A percentile compares a stretch with the other conserved stretches of the same genome.
phyloP scores from a whole-genome alignment of 129 eudicot species.

The Helianthus tuberosus region DNA sequence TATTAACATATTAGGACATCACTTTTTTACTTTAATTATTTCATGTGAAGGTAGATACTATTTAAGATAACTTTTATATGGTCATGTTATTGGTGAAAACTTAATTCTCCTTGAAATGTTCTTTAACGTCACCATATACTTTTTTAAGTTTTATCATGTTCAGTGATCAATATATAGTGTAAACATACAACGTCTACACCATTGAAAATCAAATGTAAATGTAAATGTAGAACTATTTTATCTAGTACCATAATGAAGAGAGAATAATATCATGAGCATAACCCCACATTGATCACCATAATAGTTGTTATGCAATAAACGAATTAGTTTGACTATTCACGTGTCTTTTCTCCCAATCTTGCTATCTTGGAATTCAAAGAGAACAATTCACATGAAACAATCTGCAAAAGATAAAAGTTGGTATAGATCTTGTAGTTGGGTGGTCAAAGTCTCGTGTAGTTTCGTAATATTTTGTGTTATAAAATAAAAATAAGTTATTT shows the following conservation, averaged over 20 bases:
- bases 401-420: not conserved
- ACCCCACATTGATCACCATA: not conserved
- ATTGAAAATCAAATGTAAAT: too few relatives aligned
- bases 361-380: constrained; percentile 2
- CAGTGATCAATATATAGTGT: not conserved
- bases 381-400: not conserved
- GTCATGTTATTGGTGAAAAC: not conserved
- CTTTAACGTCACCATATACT: not conserved
- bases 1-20: not conserved
- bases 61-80: not conserved
- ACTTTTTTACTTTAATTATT: not conserved
- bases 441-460: not conserved
- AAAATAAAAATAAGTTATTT: not conserved
- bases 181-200: not conserved
- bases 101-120: too few relatives aligned
- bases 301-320: not conserved
- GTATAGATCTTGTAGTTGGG: not conserved
- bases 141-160: not conserved
- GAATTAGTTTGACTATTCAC: not conserved
- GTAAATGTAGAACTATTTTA: not conserved
- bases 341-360: not conserved
- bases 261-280: not conserved
- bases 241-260: not conserved
- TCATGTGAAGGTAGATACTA: not conserved
- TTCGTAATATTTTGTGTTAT: not conserved